phyloP scores from a whole-genome alignment of 2,329 filamentous ascomycete genomes.

The Delphinella strobiligena region DNA sequence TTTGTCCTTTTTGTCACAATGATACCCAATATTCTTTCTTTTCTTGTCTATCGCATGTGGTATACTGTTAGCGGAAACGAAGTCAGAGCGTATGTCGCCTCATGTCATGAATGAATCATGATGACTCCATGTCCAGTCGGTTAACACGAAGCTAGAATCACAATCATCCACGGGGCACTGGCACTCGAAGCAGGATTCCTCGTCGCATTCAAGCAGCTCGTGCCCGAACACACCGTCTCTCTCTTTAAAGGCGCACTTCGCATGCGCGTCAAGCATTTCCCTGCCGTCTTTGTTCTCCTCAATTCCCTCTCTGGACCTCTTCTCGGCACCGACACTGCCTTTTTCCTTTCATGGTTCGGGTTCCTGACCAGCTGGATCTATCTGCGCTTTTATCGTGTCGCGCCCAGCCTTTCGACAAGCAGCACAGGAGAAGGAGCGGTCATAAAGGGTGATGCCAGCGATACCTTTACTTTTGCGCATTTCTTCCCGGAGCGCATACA shows the following conservation, averaged over 20 bases:
- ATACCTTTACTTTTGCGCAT: slow-evolving; percentile 90
- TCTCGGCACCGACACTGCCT: slow-evolving; percentile 60
- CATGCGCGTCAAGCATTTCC: slow-evolving; percentile 75
- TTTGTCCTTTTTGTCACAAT: slow-evolving; percentile 68
- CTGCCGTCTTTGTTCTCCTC: slow-evolving; percentile 60
- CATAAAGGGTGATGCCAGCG: slow-evolving; percentile 81
- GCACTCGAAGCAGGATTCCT: slow-evolving; percentile 87
- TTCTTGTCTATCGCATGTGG: slow-evolving; percentile 61
- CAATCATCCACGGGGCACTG: slow-evolving; percentile 77
- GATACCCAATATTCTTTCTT: slow-evolving; percentile 68
- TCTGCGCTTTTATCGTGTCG: slow-evolving; percentile 82
- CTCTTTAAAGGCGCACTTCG: slow-evolving; percentile 81
- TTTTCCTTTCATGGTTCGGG: slow-evolving; percentile 68
- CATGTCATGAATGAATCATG: too few species aligned
- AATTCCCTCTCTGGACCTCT: slow-evolving; percentile 54
- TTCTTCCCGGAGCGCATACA: slow-evolving; percentile 86
- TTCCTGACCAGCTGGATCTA: slow-evolving; percentile 90
- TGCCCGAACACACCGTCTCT: slow-evolving; percentile 92
- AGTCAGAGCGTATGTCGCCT: slow-evolving; percentile 7
- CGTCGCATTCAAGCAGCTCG: slow-evolving; percentile 92
- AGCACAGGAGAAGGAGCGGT: slow-evolving; percentile 32
- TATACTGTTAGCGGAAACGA: slow-evolving; percentile 53
- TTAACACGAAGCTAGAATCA: too few species aligned
- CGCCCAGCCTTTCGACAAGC: slow-evolving; percentile 44
- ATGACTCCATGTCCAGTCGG: too few species aligned